These are phyloP conservation scores for Pelargonium nanum DNA, from an alignment of 345 rosid species.

Conservation along the genomic window DNA sequence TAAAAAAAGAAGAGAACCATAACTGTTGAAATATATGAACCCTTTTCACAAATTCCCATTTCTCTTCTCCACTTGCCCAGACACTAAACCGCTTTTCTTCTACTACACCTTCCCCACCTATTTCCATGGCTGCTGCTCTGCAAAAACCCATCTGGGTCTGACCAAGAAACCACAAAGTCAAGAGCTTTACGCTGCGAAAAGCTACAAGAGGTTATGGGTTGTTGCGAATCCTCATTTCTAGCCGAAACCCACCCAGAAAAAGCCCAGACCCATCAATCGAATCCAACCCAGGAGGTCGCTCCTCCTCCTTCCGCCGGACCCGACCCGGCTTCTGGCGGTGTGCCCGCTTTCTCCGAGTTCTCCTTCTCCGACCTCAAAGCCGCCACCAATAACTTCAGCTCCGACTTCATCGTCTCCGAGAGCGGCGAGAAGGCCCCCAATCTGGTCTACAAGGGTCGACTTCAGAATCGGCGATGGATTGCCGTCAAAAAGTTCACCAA, in stretches of 20 bases:
- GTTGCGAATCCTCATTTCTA: slow-evolving; percentile 52
- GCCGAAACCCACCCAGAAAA: slow-evolving; percentile 30
- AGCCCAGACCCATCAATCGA: slow-evolving; percentile 23
- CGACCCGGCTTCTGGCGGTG: slow-evolving; percentile 21
- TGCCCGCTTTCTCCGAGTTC: slow-evolving; percentile 35
- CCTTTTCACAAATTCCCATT: background rate
- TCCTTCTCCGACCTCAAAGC: slow-evolving; percentile 29
- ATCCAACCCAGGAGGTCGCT: slow-evolving; percentile 15
- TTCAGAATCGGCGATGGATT: slow-evolving; percentile 19
- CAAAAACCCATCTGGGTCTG: background rate
- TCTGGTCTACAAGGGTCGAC: slow-evolving; percentile 26
- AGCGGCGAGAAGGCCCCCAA: slow-evolving; percentile 43
- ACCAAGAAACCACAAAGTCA: background rate
- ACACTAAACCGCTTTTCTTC: background rate
- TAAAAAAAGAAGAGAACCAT: background rate
- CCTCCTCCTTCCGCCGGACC: slow-evolving; percentile 20
- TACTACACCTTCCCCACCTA: background rate
- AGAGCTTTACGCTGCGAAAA: background rate
- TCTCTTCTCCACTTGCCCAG: background rate
- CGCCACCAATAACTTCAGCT: slow-evolving; percentile 31
- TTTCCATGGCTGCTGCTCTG: background rate
- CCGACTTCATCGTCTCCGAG: slow-evolving; percentile 35
- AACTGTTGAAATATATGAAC: background rate
- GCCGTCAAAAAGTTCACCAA: slow-evolving; percentile 35
- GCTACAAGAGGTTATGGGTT: slow-evolving; percentile 41